phyloP scores from a whole-genome alignment of 768 basidiomycete genomes.

The Suillus decipiens region DNA sequence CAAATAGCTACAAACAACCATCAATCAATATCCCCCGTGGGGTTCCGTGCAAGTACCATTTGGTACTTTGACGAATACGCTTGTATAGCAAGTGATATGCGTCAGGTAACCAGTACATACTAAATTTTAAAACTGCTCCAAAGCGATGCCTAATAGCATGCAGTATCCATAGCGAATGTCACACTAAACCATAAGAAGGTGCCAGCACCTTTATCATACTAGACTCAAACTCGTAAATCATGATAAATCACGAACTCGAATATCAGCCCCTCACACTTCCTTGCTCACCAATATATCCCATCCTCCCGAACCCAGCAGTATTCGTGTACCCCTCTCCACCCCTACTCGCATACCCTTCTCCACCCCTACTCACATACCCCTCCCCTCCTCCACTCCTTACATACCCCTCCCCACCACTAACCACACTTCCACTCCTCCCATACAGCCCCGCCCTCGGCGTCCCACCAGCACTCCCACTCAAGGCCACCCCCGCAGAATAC shows the following conservation, averaged over 20 bases:
- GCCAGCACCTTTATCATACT: background rate
- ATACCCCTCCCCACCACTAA: background rate
- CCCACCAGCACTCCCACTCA: background rate
- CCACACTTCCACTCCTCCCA: background rate
- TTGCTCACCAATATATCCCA: background rate
- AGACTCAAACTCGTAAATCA: background rate
- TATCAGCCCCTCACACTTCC: constrained; percentile 5
- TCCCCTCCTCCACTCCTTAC: background rate
- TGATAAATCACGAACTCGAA: background rate
- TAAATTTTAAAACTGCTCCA: too few species aligned
- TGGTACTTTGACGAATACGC: too few species aligned
- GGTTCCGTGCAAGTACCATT: too few species aligned
- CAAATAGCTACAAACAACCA: too few species aligned
- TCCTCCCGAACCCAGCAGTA: background rate
- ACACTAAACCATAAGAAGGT: background rate
- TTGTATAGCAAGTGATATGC: too few species aligned
- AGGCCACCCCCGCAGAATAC: background rate
- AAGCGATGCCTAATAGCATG: too few species aligned
- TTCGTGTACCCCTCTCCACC: background rate
- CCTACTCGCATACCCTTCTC: background rate
- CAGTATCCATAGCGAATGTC: background rate
- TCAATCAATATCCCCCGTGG: too few species aligned
- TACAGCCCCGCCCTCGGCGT: background rate
- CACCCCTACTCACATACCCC: background rate
- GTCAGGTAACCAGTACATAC: too few species aligned